Percentiles rank a stretch among this genome's conserved stretches.
Conservation (phyloP, 495 filamentous ascomycete species). For the Penicillium cataractarum region DNA sequence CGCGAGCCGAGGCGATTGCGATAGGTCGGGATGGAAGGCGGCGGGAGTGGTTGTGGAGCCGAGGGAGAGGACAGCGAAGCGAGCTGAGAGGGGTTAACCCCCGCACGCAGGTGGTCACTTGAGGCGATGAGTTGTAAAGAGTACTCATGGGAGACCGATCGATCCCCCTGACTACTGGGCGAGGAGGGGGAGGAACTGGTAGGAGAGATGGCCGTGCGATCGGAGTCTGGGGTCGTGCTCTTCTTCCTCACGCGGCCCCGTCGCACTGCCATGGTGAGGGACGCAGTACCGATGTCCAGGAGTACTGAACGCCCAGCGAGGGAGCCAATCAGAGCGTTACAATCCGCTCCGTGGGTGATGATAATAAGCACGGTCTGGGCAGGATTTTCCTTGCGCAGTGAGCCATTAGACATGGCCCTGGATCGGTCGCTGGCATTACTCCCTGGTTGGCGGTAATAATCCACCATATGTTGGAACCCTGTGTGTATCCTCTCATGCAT, state of each 20-base stretch:
- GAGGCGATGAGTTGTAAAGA: constrained; percentile 77
- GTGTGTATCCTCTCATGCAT: constrained; percentile 90
- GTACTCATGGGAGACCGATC: constrained; percentile 62
- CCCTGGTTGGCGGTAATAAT: constrained; percentile 70
- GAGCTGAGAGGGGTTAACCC: constrained; percentile 40
- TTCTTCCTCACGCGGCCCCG: constrained; percentile 48
- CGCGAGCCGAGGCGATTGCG: constrained; percentile 36
- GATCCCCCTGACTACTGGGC: constrained; percentile 23
- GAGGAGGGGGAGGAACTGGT: not conserved
- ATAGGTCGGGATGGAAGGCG: constrained; percentile 32
- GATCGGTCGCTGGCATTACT: constrained; percentile 41
- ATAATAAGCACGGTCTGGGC: constrained; percentile 82
- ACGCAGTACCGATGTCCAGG: constrained; percentile 85
- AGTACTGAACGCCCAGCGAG: constrained; percentile 87
- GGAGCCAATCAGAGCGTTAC: constrained; percentile 92
- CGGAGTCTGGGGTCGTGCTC: constrained; percentile 24
- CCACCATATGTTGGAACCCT: constrained; percentile 73
- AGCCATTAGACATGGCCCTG: constrained; percentile 40
- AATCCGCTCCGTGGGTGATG: constrained; percentile 96
- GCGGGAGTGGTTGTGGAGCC: constrained; percentile 25
- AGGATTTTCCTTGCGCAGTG: constrained; percentile 58
- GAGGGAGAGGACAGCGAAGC: constrained; percentile 35
- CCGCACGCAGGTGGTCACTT: constrained; percentile 75
- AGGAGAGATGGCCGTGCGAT: constrained; percentile 19
- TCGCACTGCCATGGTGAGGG: constrained; percentile 84